Conservation (phyloP, 2,329 filamentous ascomycete genomes). For the Colletotrichum neosansevieriae region DNA sequence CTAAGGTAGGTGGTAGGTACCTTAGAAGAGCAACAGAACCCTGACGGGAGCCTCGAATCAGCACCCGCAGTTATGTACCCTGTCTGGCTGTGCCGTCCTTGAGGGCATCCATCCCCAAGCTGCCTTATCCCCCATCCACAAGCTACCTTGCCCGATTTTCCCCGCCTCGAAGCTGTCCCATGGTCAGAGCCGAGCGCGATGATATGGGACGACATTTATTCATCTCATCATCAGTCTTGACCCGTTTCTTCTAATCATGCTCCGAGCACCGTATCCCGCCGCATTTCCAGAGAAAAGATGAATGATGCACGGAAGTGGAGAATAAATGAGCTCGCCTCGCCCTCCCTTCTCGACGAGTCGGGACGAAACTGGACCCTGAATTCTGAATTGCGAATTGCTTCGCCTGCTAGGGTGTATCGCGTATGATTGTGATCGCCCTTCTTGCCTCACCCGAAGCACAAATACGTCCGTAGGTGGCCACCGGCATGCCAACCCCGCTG, state of each 20-base stretch:
- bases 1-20: too few relatives aligned
- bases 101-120: background rate
- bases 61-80: background rate
- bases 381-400: background rate
- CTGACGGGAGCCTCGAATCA: background rate
- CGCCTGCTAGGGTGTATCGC: background rate
- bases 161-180: too few relatives aligned
- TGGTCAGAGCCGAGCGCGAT: background rate
- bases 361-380: constrained; percentile 11
- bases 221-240: background rate
- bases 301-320: too few relatives aligned
- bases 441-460: background rate
- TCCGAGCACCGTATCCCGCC: too few relatives aligned
- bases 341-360: background rate
- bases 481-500: background rate
- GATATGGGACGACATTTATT: background rate
- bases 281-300: too few relatives aligned
- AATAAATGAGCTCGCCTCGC: background rate
- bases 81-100: too few relatives aligned
- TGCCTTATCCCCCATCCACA: background rate
- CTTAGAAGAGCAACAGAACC: too few relatives aligned
- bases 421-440: background rate
- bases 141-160: too few relatives aligned
- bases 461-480: background rate
- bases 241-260: too few relatives aligned